A percentile compares a stretch with the other conserved stretches of the same genome.
Evolutionary conservation across 148 eudicot species (phyloP).

Genomic region (Fagopyrum esculentum): DNA sequence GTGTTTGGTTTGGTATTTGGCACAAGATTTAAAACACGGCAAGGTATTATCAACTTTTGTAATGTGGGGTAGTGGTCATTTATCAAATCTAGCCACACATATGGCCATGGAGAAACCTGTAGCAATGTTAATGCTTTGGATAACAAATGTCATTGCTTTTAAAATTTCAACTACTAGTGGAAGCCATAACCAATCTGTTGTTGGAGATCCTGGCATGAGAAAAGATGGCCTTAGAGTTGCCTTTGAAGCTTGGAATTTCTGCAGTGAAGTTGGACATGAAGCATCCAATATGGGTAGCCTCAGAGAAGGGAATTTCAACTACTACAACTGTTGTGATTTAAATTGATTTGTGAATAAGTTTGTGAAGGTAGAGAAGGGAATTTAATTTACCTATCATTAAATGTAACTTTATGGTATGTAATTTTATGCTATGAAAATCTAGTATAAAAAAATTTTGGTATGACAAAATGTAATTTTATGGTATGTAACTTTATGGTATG

Average conservation of each 20-base stretch:
- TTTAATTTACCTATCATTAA: too few relatives aligned
- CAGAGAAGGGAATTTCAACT: constrained; percentile 18
- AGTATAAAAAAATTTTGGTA: too few relatives aligned
- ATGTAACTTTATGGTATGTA: too few relatives aligned
- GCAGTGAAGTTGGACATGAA: constrained; percentile 79
- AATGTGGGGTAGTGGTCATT: neutral
- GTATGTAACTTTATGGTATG: too few relatives aligned
- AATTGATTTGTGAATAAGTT: too few relatives aligned
- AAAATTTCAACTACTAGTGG: constrained; percentile 8
- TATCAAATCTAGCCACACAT: neutral
- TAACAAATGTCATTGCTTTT: constrained; percentile 13
- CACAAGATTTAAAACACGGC: too few relatives aligned
- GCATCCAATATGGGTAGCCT: constrained; percentile 85
- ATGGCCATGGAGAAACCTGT: neutral
- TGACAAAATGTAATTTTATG: too few relatives aligned
- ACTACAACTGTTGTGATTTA: too few relatives aligned
- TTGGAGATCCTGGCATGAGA: constrained; percentile 77
- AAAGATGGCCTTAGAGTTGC: constrained; percentile 62
- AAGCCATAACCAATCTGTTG: constrained; percentile 26
- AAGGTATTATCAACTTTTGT: too few relatives aligned
- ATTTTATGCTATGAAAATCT: too few relatives aligned
- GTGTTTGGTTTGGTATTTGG: too few relatives aligned
- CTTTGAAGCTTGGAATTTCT: constrained; percentile 80
- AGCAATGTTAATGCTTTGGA: constrained; percentile 1
- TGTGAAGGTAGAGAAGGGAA: too few relatives aligned